phyloP scores from a whole-genome alignment of 768 basidiomycete genomes.

The Tylopilus sp. region DNA sequence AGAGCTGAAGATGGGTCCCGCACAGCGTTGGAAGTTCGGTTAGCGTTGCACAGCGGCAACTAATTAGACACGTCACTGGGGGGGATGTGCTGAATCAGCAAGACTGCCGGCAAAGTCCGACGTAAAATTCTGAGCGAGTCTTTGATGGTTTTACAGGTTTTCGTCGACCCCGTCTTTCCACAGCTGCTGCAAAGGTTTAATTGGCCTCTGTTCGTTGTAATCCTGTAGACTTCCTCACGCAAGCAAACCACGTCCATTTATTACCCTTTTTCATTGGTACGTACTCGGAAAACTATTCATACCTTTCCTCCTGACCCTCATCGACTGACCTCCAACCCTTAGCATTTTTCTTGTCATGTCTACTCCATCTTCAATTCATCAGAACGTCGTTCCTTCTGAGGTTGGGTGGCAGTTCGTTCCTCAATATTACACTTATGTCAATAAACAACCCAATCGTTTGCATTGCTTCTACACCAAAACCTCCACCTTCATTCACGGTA shows the following conservation, averaged over 20 bases:
- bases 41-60: too few relatives aligned
- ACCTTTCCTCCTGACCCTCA: background rate
- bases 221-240: slow-evolving; percentile 38
- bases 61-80: background rate
- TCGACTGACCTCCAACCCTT: background rate
- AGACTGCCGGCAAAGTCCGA: slow-evolving; percentile 26
- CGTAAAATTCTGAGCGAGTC: slow-evolving; percentile 23
- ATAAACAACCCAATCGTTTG: slow-evolving; percentile 93
- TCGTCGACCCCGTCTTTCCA: slow-evolving; percentile 24
- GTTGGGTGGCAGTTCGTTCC: slow-evolving; percentile 99
- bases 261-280: slow-evolving; percentile 30
- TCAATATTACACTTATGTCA: slow-evolving; percentile 99
- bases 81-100: slow-evolving; percentile 28
- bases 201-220: slow-evolving; percentile 32
- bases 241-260: slow-evolving; percentile 33
- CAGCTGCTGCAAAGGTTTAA: slow-evolving; percentile 27
- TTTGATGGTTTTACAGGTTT: slow-evolving; percentile 16
- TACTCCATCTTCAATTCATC: slow-evolving; percentile 45
- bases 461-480: slow-evolving; percentile 99
- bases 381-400: slow-evolving; percentile 82
- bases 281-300: background rate
- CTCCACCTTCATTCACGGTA: slow-evolving; percentile 95
- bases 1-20: too few relatives aligned
- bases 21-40: background rate
- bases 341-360: slow-evolving; percentile 39